Percentiles rank a stretch among this genome's conserved stretches.
Evolutionary conservation across 2,329 filamentous ascomycete species (phyloP).

Genomic region (Mollisiaceae sp.): DNA sequence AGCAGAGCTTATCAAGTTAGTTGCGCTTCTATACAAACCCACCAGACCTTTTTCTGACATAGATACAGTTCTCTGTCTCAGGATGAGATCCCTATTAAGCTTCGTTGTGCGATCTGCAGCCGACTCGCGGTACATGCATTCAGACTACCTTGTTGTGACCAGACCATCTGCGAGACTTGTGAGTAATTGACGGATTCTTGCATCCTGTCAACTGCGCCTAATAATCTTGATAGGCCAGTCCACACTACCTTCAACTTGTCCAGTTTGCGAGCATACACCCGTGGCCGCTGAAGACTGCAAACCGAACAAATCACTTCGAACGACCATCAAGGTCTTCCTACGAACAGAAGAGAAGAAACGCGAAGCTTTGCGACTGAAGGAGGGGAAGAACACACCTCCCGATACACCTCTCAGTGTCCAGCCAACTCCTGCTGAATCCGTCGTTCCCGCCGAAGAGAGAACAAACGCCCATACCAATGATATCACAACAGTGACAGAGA

Average conservation of each 20-base stretch:
- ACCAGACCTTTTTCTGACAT: conserved; percentile 22
- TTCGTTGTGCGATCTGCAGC: conserved; percentile 93
- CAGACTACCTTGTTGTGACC: conserved; percentile 92
- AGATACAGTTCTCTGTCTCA: conserved; percentile 41
- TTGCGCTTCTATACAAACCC: neutral
- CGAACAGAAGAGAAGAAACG: conserved; percentile 91
- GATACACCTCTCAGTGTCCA: conserved; percentile 36
- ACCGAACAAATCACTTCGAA: conserved; percentile 87
- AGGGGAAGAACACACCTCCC: conserved; percentile 46
- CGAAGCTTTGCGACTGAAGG: conserved; percentile 62
- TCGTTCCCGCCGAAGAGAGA: conserved; percentile 14
- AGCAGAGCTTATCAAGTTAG: conserved; percentile 43
- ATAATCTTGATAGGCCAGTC: conserved; percentile 65
- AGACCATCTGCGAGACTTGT: conserved; percentile 92
- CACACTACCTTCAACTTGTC: conserved; percentile 78
- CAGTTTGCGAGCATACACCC: conserved; percentile 91
- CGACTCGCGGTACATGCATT: conserved; percentile 90
- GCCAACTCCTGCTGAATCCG: conserved; percentile 19
- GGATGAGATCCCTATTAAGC: conserved; percentile 92
- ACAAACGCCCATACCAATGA: conserved; percentile 12
- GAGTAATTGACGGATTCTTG: conserved; percentile 33
- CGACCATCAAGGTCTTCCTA: conserved; percentile 89
- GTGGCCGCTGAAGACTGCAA: conserved; percentile 86
- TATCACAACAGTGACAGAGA: conserved; percentile 14
- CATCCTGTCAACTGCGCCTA: conserved; percentile 12